Base-by-base conservation (phyloP, 176 grass and related monocot species). In the Elymus sibiricus region DNA sequence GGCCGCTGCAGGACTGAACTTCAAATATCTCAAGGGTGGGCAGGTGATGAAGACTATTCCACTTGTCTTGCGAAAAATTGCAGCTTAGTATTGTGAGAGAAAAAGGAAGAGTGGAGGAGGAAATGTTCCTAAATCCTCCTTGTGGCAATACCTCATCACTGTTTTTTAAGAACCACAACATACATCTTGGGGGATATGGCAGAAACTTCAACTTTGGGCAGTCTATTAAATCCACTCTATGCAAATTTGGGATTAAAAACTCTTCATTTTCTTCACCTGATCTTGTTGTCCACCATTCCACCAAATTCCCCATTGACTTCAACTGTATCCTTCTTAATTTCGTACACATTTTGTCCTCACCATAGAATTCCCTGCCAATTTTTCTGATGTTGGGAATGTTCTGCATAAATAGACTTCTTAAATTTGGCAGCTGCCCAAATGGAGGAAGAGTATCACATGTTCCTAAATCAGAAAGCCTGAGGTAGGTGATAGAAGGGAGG, bases 361-460 rank as follows among this genome's bases (percentile, higher is more conserved):
- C 39, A 9, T 72, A 86, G 21, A 80, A 64, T 6, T 86, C 55
- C 9, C 12, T 63, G 0, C 39, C 28, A 0, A 80, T 26, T 21
- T 37, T 80, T 0, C 0, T 63, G 9, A 86, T 27, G 2, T 15
- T 80, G 3, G 85, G 77, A 1, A 80, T 47, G 1, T 4, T 0
- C 0, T 0, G 0, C 11, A 70, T 11, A 0, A 0, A 0, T 0
- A 86, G 3, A 2, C 0, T 6, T 14, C 67, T 80, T 6, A 86
- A 67, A 25, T 38, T 80, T 5, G 76, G 85, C 5, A 86, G 3
- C 13, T 0, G 8, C 0, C 85, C 66, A 3, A 73, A 3, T 3
- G 85, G 77, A 47, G 85, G 85, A 32, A 86, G 35, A 13, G 0
- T 21, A 4, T 17, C 24, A 37, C 77, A 72, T 34, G 2, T 0